Percentiles rank a stretch among this genome's conserved stretches.
Conservation (phyloP, 176 grass and related monocot species). For the Stipa capillata region DNA sequence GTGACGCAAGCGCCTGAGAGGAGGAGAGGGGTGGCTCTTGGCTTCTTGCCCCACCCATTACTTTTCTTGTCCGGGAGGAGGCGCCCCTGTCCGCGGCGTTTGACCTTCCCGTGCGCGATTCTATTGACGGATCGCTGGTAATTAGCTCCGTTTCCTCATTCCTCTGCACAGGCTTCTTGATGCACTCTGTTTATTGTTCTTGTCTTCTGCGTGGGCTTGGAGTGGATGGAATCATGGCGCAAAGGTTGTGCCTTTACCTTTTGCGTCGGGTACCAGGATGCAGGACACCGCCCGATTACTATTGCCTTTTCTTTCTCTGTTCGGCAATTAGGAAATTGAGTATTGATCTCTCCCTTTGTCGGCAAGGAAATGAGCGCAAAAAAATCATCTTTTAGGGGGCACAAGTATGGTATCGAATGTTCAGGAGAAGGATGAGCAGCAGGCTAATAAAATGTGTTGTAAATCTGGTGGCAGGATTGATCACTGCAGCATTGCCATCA, state of each 20-base stretch:
- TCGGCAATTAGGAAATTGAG: neutral
- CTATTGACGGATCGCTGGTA: neutral
- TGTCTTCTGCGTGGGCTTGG: neutral
- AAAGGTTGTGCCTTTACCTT: neutral
- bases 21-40: neutral
- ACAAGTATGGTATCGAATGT: constrained; percentile 16
- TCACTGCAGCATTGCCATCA: constrained; percentile 8
- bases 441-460: neutral
- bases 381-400: too few species aligned
- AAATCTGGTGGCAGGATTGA: neutral
- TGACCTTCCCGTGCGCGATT: neutral
- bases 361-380: neutral
- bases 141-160: neutral
- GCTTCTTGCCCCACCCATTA: neutral
- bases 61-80: neutral
- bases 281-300: neutral
- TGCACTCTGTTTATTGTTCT: neutral
- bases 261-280: neutral
- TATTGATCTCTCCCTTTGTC: neutral
- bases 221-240: neutral
- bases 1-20: too few species aligned
- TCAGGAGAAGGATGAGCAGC: neutral
- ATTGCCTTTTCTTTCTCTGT: neutral
- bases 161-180: neutral
- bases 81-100: neutral